A percentile compares a stretch with the other conserved stretches of the same genome.
These are phyloP conservation scores for Acanthochlamys bracteata DNA, from an alignment of 106 monocot genomes.

Conservation along the genomic window DNA sequence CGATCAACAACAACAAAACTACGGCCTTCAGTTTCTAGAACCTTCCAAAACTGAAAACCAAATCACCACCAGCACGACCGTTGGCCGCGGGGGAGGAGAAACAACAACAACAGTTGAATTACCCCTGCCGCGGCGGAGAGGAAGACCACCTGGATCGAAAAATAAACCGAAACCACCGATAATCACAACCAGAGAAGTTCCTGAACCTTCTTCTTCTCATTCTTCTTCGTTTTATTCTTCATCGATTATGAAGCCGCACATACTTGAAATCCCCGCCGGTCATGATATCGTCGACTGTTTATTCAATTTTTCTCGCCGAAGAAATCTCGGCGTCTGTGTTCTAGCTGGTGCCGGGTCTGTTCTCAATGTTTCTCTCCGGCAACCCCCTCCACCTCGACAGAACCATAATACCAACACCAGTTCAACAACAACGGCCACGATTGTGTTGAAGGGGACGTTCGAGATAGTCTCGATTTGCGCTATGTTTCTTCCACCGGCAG, in stretches of 20 bases:
- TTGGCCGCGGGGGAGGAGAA: slow-evolving; percentile 2
- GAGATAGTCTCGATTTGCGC: slow-evolving; percentile 64
- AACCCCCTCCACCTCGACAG: slow-evolving; percentile 8
- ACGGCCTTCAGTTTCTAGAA: no score
- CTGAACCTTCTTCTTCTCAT: no score
- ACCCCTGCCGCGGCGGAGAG: slow-evolving; percentile 29
- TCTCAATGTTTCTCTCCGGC: slow-evolving; percentile 46
- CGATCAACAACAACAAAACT: no score
- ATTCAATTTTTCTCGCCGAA: slow-evolving; percentile 32
- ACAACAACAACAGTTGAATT: slow-evolving; percentile 36
- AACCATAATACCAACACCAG: background rate
- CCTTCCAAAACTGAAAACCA: slow-evolving; percentile 14
- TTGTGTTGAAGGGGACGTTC: slow-evolving; percentile 34
- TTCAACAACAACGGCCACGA: background rate
- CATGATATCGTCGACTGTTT: slow-evolving; percentile 45
- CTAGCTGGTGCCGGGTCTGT: slow-evolving; percentile 48
- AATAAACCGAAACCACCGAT: slow-evolving; percentile 67
- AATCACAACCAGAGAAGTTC: slow-evolving; percentile 31
- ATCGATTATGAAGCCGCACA: slow-evolving; percentile 49
- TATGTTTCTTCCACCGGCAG: slow-evolving; percentile 38
- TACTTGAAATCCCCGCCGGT: slow-evolving; percentile 60
- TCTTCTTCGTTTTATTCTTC: no score
- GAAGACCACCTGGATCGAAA: slow-evolving; percentile 67
- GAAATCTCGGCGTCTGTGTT: slow-evolving; percentile 45
- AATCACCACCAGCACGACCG: background rate